Evolutionary conservation across 1,284 basidiomycete species (phyloP).

Genomic region (Melampsora larici-populina): DNA sequence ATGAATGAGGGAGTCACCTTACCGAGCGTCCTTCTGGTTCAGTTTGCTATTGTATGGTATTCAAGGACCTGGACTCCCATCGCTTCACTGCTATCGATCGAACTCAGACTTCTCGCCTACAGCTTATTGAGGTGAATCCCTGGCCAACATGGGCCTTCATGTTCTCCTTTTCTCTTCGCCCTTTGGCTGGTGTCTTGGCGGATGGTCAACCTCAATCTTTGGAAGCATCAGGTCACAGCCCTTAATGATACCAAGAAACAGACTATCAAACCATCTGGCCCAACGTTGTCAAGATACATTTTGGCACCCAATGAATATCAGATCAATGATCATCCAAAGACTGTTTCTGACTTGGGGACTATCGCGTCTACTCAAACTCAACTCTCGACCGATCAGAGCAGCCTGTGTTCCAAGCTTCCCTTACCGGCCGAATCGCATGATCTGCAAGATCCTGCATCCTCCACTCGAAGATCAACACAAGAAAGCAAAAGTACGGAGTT

Average conservation of each 20-base stretch:
- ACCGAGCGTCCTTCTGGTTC: conserved; percentile 2
- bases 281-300: too few relatives aligned
- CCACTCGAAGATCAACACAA: not conserved
- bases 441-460: not conserved
- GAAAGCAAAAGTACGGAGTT: not conserved
- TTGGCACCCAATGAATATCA: too few relatives aligned
- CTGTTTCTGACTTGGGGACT: too few relatives aligned
- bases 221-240: too few relatives aligned
- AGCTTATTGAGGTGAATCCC: conserved; percentile 40
- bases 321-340: too few relatives aligned
- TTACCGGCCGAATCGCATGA: not conserved
- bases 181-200: conserved; percentile 20
- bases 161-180: not conserved
- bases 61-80: conserved; percentile 24
- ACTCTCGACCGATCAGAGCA: too few relatives aligned
- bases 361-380: too few relatives aligned
- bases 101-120: conserved; percentile 27
- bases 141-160: not conserved
- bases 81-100: conserved; percentile 16
- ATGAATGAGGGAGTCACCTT: conserved; percentile 10
- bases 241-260: not conserved
- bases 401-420: not conserved
- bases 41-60: conserved; percentile 11
- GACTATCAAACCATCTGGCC: not conserved
- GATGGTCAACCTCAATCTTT: not conserved